Percentiles rank a stretch among this genome's conserved stretches.
phyloP scores from a whole-genome alignment of 2,329 filamentous ascomycete genomes.

The Dothideomycetes sp. region DNA sequence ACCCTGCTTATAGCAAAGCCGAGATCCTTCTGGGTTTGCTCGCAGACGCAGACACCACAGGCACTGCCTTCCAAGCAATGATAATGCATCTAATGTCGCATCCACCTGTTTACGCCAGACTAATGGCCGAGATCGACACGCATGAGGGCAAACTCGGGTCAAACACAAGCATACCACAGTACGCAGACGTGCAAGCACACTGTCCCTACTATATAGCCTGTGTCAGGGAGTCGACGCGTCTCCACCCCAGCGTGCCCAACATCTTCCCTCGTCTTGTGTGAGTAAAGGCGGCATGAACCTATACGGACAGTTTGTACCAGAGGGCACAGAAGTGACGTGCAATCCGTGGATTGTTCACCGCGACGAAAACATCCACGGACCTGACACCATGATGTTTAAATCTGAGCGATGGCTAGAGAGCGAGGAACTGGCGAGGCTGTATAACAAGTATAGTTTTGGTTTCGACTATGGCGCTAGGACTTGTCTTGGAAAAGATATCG shows the following conservation, averaged over 20 bases:
- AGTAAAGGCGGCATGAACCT: slow-evolving; percentile 4
- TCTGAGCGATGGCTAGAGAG: slow-evolving; percentile 21
- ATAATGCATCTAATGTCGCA: slow-evolving; percentile 10
- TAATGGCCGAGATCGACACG: slow-evolving; percentile 38
- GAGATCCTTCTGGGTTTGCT: slow-evolving; percentile 42
- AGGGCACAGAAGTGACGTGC: slow-evolving; percentile 7
- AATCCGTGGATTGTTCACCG: slow-evolving; percentile 10
- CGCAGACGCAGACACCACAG: slow-evolving; percentile 41
- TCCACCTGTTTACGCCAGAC: slow-evolving; percentile 26
- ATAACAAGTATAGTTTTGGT: slow-evolving; percentile 36
- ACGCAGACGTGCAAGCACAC: slow-evolving; percentile 1
- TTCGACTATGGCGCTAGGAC: slow-evolving; percentile 40
- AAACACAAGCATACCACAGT: slow-evolving; percentile 4
- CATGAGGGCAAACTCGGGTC: too few relatives aligned
- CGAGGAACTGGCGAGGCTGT: slow-evolving; percentile 24
- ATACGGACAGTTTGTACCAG: slow-evolving; percentile 15
- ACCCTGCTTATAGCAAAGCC: slow-evolving; percentile 41
- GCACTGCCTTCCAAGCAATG: slow-evolving; percentile 28
- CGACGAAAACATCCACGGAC: slow-evolving; percentile 9
- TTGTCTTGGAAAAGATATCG: slow-evolving; percentile 40
- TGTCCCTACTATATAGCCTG: slow-evolving; percentile 6
- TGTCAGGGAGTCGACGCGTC: slow-evolving; percentile 6
- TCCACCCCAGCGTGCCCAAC: slow-evolving; percentile 3
- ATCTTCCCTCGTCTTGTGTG: slow-evolving; percentile 4
- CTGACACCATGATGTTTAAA: slow-evolving; percentile 18